A percentile compares a stretch with the other conserved stretches of the same genome.
phyloP scores from a whole-genome alignment of 306 rosid species.

The Vicia faba region DNA sequence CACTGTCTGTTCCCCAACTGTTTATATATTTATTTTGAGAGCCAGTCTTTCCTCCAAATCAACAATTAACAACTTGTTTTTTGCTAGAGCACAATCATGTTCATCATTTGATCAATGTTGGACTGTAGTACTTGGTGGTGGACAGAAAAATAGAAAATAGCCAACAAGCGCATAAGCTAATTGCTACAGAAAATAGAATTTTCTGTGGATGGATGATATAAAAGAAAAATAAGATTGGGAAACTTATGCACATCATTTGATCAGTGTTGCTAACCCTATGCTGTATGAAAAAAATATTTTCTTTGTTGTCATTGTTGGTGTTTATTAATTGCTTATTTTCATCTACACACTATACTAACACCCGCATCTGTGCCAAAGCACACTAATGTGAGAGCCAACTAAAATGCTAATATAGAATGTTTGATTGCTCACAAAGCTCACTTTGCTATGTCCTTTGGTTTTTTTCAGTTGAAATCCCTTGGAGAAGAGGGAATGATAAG shows the following conservation, averaged over 20 bases:
- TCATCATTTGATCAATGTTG: conserved; percentile 2
- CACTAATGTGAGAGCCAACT: conserved; percentile 1
- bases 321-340: conserved; percentile 13
- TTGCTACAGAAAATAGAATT: neutral
- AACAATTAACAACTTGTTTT: neutral
- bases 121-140: neutral
- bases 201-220: neutral
- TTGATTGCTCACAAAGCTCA: conserved; percentile 26
- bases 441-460: conserved; percentile 19
- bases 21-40: neutral
- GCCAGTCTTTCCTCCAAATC: neutral
- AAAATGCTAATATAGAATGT: conserved; percentile 21
- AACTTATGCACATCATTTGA: neutral
- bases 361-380: neutral
- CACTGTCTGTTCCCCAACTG: neutral
- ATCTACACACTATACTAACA: neutral
- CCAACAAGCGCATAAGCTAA: conserved; percentile 4
- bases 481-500: conserved; percentile 81
- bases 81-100: conserved; percentile 10
- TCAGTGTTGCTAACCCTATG: conserved; percentile 3
- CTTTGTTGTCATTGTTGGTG: neutral
- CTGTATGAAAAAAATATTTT: neutral
- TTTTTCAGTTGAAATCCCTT: conserved; percentile 70
- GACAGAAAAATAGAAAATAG: neutral
- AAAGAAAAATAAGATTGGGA: neutral